These are phyloP conservation scores for Exophiala xenobiotica DNA, from an alignment of 2,329 filamentous ascomycete genomes.

Conservation along the genomic window DNA sequence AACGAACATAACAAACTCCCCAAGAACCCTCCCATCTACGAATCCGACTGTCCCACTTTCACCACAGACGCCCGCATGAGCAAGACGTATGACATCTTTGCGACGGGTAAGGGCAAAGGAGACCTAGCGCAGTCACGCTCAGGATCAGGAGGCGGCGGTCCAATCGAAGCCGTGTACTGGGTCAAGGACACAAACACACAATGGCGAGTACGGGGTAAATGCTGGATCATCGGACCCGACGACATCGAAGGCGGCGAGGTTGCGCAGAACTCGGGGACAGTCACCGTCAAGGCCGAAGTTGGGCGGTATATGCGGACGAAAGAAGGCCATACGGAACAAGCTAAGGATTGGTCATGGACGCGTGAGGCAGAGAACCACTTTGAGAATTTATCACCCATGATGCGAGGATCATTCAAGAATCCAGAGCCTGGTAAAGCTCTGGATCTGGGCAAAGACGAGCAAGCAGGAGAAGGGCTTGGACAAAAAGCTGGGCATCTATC, in stretches of 20 bases:
- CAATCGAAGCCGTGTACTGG: constrained; percentile 86
- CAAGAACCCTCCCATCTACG: constrained; percentile 68
- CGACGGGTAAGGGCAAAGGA: constrained; percentile 49
- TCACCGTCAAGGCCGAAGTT: constrained; percentile 61
- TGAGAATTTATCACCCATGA: constrained; percentile 78
- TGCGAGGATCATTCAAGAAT: constrained; percentile 74
- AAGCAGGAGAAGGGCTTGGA: constrained; percentile 50
- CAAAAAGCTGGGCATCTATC: constrained; percentile 69
- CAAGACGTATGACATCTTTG: constrained; percentile 72
- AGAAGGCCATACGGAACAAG: constrained; percentile 30
- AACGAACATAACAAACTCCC: constrained; percentile 72
- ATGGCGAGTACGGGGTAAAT: constrained; percentile 78
- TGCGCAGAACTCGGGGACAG: constrained; percentile 53
- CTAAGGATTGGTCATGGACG: constrained; percentile 69
- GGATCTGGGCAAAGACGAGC: constrained; percentile 47
- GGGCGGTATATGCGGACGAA: constrained; percentile 56
- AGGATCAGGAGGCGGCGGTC: constrained; percentile 63
- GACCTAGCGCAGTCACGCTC: constrained; percentile 42
- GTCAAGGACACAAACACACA: constrained; percentile 67
- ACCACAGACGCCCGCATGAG: constrained; percentile 88
- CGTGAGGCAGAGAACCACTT: constrained; percentile 83
- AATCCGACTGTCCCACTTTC: constrained; percentile 76
- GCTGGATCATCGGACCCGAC: constrained; percentile 73
- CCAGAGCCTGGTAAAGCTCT: constrained; percentile 66
- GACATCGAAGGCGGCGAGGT: constrained; percentile 51